Conservation (phyloP, 78 protist species). For the Planoprotostelium fungivorum region DNA sequence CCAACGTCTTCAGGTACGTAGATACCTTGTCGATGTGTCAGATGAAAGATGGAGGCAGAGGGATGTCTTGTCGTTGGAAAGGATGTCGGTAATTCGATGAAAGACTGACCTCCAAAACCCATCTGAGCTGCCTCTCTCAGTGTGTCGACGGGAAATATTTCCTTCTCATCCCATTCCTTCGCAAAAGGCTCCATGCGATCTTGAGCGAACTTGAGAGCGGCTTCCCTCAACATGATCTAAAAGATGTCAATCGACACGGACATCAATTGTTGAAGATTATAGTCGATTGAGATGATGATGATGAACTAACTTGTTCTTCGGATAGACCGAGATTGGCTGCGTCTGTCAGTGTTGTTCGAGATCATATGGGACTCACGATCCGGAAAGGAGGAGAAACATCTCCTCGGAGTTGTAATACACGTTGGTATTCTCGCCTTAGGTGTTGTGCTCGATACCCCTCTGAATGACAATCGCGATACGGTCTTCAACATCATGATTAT, state of each 20-base stretch:
- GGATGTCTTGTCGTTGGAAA: background rate
- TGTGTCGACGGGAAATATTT: slow-evolving; percentile 16
- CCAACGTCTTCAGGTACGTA: slow-evolving; percentile 73
- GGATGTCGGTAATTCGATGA: background rate
- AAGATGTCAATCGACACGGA: background rate
- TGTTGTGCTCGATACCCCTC: too few species aligned
- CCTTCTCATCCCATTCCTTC: background rate
- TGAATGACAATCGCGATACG: too few species aligned
- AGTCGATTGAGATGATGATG: background rate
- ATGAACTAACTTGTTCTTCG: too few species aligned
- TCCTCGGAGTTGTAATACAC: too few species aligned
- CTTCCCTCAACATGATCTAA: background rate
- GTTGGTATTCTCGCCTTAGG: too few species aligned
- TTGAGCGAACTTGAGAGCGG: slow-evolving; percentile 60
- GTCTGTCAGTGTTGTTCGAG: too few species aligned
- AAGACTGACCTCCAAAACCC: slow-evolving; percentile 79
- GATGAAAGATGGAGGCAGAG: background rate
- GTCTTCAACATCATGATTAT: too few species aligned
- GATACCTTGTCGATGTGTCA: background rate
- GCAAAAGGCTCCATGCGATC: slow-evolving; percentile 26
- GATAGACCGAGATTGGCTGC: too few species aligned
- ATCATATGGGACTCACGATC: too few species aligned
- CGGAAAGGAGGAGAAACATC: too few species aligned
- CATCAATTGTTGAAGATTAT: background rate
- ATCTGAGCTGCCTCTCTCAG: slow-evolving; percentile 71